Base-by-base conservation (phyloP, 257 asterid species). In the Solanum paucissectum region DNA sequence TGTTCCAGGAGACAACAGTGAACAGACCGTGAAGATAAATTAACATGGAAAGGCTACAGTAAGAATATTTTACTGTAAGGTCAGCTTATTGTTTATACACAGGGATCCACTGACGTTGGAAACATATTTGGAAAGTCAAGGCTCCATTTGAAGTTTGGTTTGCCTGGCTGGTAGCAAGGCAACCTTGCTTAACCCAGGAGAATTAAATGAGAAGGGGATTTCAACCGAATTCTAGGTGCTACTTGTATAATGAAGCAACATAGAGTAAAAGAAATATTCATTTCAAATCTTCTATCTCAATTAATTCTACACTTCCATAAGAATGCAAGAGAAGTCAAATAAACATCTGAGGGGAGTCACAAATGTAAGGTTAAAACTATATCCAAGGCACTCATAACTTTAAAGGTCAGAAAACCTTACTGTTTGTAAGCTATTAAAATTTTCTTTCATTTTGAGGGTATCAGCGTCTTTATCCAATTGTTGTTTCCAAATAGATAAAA, bases 401-500 rank as follows among this genome's bases (percentile, higher is more conserved):
- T 33, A 34, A 72, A 72, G 81, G 16, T 4, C 27, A 72, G 81
- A 72, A 89, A 74, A 20, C 82, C 98, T 92, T 90, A 97, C 99
- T 40, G 91, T 93, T 87, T 94, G 93, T 89, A 97, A 90, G 88
- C 92, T 91, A 92, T 94, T 87, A 87, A 95, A 91, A 89, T 94
- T 95, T 87, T 93, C 95, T 89, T 93, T 95, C 87, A 90, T 90
- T 89, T 93, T 94, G 87, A 95, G 91, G 86, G 94, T 93, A 91
- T 97, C 98, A 79, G 94, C 91, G 90, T 95, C 98, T 87, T 90
- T 93, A 37, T 95, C 98, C 93, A 97, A 89, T 87, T 95, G 98
- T 85, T 90, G 93, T 93, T 94, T 97, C 99, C 98, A 97, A 89
- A 92, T 92, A 86, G 90, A 93, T 84, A 93, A 92, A 77, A 95